Evolutionary conservation across 2,329 filamentous ascomycete genomes (phyloP).

Genomic region (Phialophora expanda): DNA sequence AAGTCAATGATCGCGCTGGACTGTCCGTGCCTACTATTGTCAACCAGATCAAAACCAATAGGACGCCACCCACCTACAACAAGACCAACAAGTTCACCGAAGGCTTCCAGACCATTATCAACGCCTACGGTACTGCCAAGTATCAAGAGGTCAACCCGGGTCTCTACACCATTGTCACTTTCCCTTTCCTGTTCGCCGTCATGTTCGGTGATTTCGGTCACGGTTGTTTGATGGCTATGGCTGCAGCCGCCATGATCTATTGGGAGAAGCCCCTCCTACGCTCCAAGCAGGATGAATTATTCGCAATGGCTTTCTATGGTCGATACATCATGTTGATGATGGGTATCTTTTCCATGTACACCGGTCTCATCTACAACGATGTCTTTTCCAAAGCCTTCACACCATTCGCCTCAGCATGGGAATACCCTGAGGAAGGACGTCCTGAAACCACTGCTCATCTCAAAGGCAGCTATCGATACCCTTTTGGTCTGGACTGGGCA

Average conservation of each 20-base stretch:
- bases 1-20: slow-evolving; percentile 94
- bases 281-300: slow-evolving; percentile 95
- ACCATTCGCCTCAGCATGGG: slow-evolving; percentile 87
- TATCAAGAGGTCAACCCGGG: slow-evolving; percentile 98
- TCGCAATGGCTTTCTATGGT: slow-evolving; percentile 98
- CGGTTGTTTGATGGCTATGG: slow-evolving; percentile 82
- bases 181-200: slow-evolving; percentile 99
- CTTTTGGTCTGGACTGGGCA: slow-evolving; percentile 92
- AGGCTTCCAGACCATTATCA: slow-evolving; percentile 98
- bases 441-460: slow-evolving; percentile 70
- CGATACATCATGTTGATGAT: slow-evolving; percentile 99
- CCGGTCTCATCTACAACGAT: slow-evolving; percentile 96
- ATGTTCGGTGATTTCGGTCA: slow-evolving; percentile 99
- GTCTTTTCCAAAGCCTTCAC: slow-evolving; percentile 93
- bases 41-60: slow-evolving; percentile 95
- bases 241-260: slow-evolving; percentile 91
- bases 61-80: slow-evolving; percentile 95
- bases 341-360: slow-evolving; percentile 96
- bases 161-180: slow-evolving; percentile 92
- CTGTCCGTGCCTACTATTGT: slow-evolving; percentile 98
- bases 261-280: slow-evolving; percentile 82
- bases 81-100: slow-evolving; percentile 99
- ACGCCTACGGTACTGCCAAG: slow-evolving; percentile 96
- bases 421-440: slow-evolving; percentile 76
- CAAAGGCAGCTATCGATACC: slow-evolving; percentile 80